Percentiles rank a stretch among this genome's conserved stretches.
Evolutionary conservation across 2,329 filamentous ascomycete species (phyloP).

Genomic region (Fonsecaea nubica): DNA sequence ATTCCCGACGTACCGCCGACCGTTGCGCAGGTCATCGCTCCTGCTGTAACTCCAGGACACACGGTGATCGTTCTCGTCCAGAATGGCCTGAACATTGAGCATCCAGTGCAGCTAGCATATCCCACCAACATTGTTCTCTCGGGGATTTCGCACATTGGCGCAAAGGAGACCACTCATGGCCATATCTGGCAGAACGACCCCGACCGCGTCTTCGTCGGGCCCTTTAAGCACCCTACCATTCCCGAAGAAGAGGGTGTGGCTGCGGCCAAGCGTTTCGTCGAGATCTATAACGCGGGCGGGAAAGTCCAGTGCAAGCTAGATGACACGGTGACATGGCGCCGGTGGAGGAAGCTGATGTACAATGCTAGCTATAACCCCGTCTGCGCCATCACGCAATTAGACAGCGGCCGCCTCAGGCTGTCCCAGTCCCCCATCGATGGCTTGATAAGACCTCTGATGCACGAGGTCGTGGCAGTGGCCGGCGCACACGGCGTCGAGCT

Average conservation of each 20-base stretch:
- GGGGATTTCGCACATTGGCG: conserved; percentile 60
- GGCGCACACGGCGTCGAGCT: conserved; percentile 52
- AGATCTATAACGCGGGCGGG: conserved; percentile 55
- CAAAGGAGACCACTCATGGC: conserved; percentile 55
- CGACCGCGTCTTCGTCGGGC: conserved; percentile 59
- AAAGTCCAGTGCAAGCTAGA: conserved; percentile 53
- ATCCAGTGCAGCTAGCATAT: conserved; percentile 57
- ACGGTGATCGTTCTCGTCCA: conserved; percentile 65
- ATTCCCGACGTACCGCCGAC: conserved; percentile 60
- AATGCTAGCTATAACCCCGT: conserved; percentile 61
- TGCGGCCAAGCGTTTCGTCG: conserved; percentile 52
- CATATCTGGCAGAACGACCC: conserved; percentile 60
- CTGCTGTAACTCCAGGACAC: conserved; percentile 58
- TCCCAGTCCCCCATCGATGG: conserved; percentile 54
- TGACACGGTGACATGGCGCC: conserved; percentile 38
- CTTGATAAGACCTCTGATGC: conserved; percentile 61
- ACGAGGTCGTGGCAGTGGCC: conserved; percentile 50
- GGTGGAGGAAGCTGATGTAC: conserved; percentile 54
- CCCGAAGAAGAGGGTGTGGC: neutral
- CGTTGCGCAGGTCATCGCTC: conserved; percentile 56
- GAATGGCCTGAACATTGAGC: conserved; percentile 68
- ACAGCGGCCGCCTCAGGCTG: conserved; percentile 58
- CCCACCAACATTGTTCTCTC: conserved; percentile 60
- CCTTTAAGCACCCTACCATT: conserved; percentile 38
- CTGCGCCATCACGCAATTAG: conserved; percentile 58